Conservation (phyloP, 2,329 filamentous ascomycete species). For the Didymella pomorum region DNA sequence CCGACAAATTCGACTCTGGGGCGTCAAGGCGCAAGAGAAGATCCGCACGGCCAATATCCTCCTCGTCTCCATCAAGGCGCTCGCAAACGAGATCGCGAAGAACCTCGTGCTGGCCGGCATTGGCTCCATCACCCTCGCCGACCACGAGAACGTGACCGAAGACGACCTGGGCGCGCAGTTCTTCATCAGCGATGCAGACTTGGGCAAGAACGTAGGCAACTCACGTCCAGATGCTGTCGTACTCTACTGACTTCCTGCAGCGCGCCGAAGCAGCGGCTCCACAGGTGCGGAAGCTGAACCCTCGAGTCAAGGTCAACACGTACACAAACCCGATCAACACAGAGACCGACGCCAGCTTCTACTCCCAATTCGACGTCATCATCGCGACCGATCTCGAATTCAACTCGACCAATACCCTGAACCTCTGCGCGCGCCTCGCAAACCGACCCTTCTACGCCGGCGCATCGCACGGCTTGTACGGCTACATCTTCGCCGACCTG, state of each 20-base stretch:
- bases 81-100: constrained; percentile 95
- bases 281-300: constrained; percentile 87
- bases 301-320: constrained; percentile 78
- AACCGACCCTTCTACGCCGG: constrained; percentile 88
- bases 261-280: constrained; percentile 80
- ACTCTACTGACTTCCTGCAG: constrained; percentile 42
- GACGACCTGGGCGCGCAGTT: constrained; percentile 75
- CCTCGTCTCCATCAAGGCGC: constrained; percentile 83
- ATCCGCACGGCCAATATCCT: constrained; percentile 90
- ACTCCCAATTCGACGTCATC: constrained; percentile 79
- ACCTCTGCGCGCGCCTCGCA: constrained; percentile 82
- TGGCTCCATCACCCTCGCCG: constrained; percentile 86
- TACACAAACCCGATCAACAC: constrained; percentile 69
- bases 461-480: constrained; percentile 86
- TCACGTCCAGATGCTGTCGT: background rate
- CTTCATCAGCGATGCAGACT: constrained; percentile 74
- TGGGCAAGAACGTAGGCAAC: constrained; percentile 74
- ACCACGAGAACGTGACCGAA: constrained; percentile 77
- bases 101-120: constrained; percentile 95
- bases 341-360: constrained; percentile 75
- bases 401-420: constrained; percentile 76
- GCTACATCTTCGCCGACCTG: constrained; percentile 93
- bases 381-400: constrained; percentile 90
- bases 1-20: constrained; percentile 96
- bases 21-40: constrained; percentile 88